These are phyloP conservation scores for Fusarium setosum DNA, from an alignment of 2,329 filamentous ascomycete species.

Conservation along the genomic window DNA sequence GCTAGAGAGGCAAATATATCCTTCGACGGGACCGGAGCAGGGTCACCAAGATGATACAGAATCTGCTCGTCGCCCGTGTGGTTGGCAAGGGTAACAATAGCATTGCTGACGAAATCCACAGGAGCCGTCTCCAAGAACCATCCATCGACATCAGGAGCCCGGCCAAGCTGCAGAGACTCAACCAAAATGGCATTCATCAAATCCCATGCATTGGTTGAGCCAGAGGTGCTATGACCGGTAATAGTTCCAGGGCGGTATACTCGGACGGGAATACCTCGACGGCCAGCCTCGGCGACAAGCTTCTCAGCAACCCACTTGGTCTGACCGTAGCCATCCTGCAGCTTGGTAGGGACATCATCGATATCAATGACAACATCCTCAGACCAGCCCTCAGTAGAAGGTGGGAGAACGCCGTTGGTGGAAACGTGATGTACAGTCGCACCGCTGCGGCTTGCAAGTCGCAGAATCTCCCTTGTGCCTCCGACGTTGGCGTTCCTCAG, in stretches of 20 bases:
- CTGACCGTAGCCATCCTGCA: conserved; percentile 80
- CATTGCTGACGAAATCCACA: conserved; percentile 82
- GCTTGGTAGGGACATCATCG: conserved; percentile 74
- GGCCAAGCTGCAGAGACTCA: conserved; percentile 79
- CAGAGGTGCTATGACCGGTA: conserved; percentile 79
- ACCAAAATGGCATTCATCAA: conserved; percentile 80
- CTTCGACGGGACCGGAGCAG: conserved; percentile 74
- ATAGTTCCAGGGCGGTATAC: conserved; percentile 82
- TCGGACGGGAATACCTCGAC: conserved; percentile 75
- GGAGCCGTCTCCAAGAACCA: conserved; percentile 89
- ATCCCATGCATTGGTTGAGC: conserved; percentile 83
- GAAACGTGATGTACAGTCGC: conserved; percentile 84
- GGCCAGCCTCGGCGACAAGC: conserved; percentile 75
- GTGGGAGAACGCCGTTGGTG: conserved; percentile 82
- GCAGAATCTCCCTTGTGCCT: conserved; percentile 81
- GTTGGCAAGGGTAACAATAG: conserved; percentile 77
- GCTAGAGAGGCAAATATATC: conserved; percentile 73
- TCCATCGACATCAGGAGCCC: conserved; percentile 75
- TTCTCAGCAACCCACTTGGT: conserved; percentile 87
- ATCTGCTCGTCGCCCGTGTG: conserved; percentile 71
- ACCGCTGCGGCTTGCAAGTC: conserved; percentile 73
- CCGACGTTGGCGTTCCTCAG: conserved; percentile 79
- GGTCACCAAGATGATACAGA: conserved; percentile 80
- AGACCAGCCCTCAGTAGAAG: conserved; percentile 76
- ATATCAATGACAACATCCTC: conserved; percentile 76